Evolutionary conservation across 495 filamentous ascomycete species (phyloP), one percentile per base, ranked within the genome.

Genomic region (Penicillium cataractarum): DNA sequence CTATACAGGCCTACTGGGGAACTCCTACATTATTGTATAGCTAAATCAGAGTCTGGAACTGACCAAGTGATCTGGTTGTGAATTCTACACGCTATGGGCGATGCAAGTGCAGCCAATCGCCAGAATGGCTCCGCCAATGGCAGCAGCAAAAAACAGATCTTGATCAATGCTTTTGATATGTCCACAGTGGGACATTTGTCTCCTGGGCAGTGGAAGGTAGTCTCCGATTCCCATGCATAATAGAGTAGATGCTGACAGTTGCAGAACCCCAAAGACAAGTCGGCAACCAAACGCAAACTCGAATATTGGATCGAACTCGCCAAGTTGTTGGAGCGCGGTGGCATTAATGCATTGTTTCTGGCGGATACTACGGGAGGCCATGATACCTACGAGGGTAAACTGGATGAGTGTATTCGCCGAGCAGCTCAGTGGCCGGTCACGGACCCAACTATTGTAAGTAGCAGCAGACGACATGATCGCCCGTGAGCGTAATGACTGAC

Each of bases 131-230:
- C 33, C 2, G 37, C 21, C 26, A 51, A 52, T 35, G 46, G 29
- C 40, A 67, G 63, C 65, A 61, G 64, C 61, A 88, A 84, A 69
- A 88, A 87, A 71, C 80, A 82, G 46, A 82, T 88, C 29, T 80
- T 89, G 60, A 70, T 89, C 60, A 89, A 89, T 73, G 87, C 85
- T 29, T 89, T 89, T 63, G 86, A 86, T 29, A 83, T 84, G 80
- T 86, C 71, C 39, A 86, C 83, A 54, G 77, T 83, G 61, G 88
- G 87, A 13, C 87, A 90, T 71, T 75, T 88, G 65, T 84, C 84
- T 32, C 85, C 87, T 8, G 87, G 87, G 6, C 83, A 87, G 50
- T 89, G 84, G 85, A 85, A 83, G 77, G 82, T 84, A 42, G 64
- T 68, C 70, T 48, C 24, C 37, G 48, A 1, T 8, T 26, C 27